Evolutionary conservation across 257 asterid genomes (phyloP).

Genomic region (Solanum bukasovii): DNA sequence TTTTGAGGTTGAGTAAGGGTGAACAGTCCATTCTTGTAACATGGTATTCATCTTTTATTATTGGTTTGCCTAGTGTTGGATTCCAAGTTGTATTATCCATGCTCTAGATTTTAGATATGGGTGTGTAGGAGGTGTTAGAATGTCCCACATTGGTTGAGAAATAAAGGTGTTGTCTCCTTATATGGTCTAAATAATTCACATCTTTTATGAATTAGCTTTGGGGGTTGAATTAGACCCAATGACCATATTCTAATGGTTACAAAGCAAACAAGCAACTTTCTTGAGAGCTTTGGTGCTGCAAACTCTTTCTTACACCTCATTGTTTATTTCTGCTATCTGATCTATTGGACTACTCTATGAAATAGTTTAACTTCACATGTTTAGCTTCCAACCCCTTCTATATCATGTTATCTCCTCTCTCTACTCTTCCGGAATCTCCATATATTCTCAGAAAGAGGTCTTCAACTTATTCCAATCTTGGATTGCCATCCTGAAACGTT

Average conservation of each 20-base stretch:
- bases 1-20: not conserved
- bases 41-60: not conserved
- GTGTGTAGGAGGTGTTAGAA: not conserved
- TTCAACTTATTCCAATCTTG: not conserved
- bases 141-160: not conserved
- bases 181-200: not conserved
- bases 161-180: not conserved
- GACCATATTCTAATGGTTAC: not conserved
- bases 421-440: not conserved
- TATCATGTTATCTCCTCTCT: not conserved
- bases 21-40: not conserved
- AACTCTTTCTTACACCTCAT: not conserved
- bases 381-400: not conserved
- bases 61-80: not conserved
- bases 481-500: not conserved
- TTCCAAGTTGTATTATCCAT: not conserved
- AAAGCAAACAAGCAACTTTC: not conserved
- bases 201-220: not conserved
- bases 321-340: not conserved
- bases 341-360: not conserved
- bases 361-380: not conserved
- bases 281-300: not conserved
- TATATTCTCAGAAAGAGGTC: not conserved
- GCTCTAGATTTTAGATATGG: not conserved
- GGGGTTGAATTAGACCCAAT: not conserved